Base-by-base conservation (phyloP, 176 grass and related monocot species). In the Urochloa ruziziensis region DNA sequence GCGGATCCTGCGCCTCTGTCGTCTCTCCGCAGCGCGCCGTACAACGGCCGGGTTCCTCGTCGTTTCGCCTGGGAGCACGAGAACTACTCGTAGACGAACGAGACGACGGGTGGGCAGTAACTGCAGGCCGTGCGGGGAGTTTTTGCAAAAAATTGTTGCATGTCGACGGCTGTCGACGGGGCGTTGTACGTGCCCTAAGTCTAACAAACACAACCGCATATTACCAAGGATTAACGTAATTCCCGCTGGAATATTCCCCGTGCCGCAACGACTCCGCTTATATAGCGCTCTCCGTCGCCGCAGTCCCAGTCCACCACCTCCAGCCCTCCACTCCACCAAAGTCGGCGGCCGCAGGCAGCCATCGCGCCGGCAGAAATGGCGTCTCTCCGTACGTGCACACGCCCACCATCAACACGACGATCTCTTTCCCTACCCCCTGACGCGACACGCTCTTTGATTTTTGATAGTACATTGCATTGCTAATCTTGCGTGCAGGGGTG, bases 331-430 rank as follows among this genome's bases (percentile, higher is more conserved):
- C 47, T n/a, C 78, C 46, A 2, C 1, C 43, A 0, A 61, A 23
- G 13, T 21, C 40, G 68, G 54, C 80, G 7, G 17, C 9, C 40
- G 43, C 28, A 9, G n/a, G 46, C 44, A 9, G 27, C 48, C 18
- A 74, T 51, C 29, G 16, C 54, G 13, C 54, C 28, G 63, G 29
- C 74, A 65, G 13, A 37, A 30, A 86, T 86, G 84, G 7, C 75
- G 12, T 30, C 24, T 3, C 66, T 17, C 24, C 47, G 75, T 72
- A 65, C 27, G 75, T 53, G n/a, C 54, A 2, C 48, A 12, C 29
- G 3, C 2, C n/a, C n/a, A n/a, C 3, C 21, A 2, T 25, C 13
- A 25, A 28, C 25, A 1, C 16, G 27, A 10, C 25, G 15, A 2
- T 15, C 16, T 30, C 58, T 61, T 39, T 4, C 6, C 1, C 37